Percentiles rank a stretch among this genome's conserved stretches.
Conservation (phyloP, 345 rosid genomes). For the Garcia nutans region DNA sequence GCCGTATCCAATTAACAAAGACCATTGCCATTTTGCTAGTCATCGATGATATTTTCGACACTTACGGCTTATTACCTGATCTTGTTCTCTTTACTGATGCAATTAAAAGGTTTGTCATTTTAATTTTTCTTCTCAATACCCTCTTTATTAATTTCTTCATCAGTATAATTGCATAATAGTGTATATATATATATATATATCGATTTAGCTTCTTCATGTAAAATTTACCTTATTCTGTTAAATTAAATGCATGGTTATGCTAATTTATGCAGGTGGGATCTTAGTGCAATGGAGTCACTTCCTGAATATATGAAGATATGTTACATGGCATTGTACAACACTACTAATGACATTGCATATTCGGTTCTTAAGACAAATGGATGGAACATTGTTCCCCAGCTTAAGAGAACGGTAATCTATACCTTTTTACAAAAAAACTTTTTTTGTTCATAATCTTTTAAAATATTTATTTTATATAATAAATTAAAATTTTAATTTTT, state of each 20-base stretch:
- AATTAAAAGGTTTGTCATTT: constrained; percentile 16
- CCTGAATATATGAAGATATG: constrained; percentile 37
- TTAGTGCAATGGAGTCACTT: constrained; percentile 28
- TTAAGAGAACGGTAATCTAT: constrained; percentile 25
- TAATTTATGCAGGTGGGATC: constrained; percentile 21
- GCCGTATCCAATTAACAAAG: constrained; percentile 29
- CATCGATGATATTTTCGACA: constrained; percentile 31
- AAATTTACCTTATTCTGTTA: neutral
- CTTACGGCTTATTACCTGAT: constrained; percentile 27
- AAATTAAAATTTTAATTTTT: too few relatives aligned
- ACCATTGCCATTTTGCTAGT: constrained; percentile 24
- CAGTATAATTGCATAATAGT: too few relatives aligned
- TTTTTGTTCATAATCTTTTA: too few relatives aligned
- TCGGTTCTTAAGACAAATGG: constrained; percentile 29
- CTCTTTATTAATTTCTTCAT: too few relatives aligned
- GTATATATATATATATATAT: too few relatives aligned
- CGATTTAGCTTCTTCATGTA: too few relatives aligned
- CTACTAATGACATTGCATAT: constrained; percentile 30
- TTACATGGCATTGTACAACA: constrained; percentile 33
- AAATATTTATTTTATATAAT: too few relatives aligned
- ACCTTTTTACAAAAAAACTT: too few relatives aligned
- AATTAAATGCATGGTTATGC: neutral
- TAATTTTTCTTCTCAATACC: too few relatives aligned
- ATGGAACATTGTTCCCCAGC: constrained; percentile 20
- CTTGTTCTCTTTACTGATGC: constrained; percentile 28